Evolutionary conservation across 495 filamentous ascomycete species (phyloP).

Genomic region (Lichina pygmaea): DNA sequence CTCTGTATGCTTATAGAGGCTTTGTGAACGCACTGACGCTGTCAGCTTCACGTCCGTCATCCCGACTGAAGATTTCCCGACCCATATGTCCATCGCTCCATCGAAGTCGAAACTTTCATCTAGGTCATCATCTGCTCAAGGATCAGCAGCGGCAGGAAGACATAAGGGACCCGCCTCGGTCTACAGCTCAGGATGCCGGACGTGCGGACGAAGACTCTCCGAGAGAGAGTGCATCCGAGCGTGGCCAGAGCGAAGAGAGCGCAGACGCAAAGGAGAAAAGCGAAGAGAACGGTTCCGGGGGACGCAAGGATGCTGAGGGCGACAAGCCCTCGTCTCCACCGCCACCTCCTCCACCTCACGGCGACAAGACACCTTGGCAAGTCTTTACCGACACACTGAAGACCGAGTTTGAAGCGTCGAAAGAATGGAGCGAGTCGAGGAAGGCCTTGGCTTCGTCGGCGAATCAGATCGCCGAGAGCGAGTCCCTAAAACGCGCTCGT

Average conservation of each 20-base stretch:
- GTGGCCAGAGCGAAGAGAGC: not conserved
- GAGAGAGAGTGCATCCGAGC: constrained; percentile 18
- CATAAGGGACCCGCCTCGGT: constrained; percentile 5
- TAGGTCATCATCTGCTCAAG: constrained; percentile 13
- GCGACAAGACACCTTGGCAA: constrained; percentile 93
- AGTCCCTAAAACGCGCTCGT: constrained; percentile 64
- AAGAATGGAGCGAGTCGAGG: constrained; percentile 97
- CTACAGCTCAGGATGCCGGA: not conserved
- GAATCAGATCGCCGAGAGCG: constrained; percentile 79
- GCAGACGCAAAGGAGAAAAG: not conserved
- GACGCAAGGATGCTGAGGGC: constrained; percentile 37
- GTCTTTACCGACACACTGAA: constrained; percentile 92
- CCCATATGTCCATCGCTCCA: not conserved
- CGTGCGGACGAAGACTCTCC: constrained; percentile 2
- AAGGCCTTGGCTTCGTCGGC: constrained; percentile 74
- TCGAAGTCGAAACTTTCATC: constrained; percentile 15
- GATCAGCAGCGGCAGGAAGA: constrained; percentile 18
- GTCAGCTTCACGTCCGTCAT: no score
- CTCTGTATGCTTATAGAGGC: not conserved
- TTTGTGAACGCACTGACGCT: no score
- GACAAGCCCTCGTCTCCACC: constrained; percentile 14
- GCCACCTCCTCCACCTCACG: constrained; percentile 78
- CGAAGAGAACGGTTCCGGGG: constrained; percentile 12
- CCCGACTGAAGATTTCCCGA: no score
- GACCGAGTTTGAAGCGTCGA: constrained; percentile 80